phyloP scores from a whole-genome alignment of 371 early-diverging fungal genomes.

The Haplosporangium sp. region DNA sequence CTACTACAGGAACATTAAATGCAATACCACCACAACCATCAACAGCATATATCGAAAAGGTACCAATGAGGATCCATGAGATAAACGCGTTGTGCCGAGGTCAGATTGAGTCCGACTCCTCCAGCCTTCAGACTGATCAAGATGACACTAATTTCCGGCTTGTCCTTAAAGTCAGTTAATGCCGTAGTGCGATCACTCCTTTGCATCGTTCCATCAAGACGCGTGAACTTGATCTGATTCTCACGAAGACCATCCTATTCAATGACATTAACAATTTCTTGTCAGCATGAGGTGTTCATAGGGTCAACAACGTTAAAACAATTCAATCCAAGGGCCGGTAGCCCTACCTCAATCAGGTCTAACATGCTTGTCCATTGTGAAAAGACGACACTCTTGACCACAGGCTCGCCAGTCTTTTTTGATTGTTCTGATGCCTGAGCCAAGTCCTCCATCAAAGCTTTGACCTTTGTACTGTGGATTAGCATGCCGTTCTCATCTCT shows the following conservation, averaged over 20 bases:
- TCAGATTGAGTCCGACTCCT: slow-evolving; percentile 92
- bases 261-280: no score
- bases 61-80: slow-evolving; percentile 70
- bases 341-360: slow-evolving; percentile 67
- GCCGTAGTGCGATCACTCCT: slow-evolving; percentile 70
- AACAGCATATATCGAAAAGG: background rate
- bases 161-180: slow-evolving; percentile 62
- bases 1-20: background rate
- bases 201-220: slow-evolving; percentile 79
- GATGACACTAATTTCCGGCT: slow-evolving; percentile 67
- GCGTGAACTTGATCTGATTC: slow-evolving; percentile 59
- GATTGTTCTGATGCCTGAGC: slow-evolving; percentile 31
- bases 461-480: slow-evolving; percentile 70
- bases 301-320: no score
- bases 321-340: no score
- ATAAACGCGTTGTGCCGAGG: slow-evolving; percentile 78
- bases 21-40: background rate
- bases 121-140: slow-evolving; percentile 88
- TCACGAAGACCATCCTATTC: slow-evolving; percentile 45
- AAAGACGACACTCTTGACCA: slow-evolving; percentile 78
- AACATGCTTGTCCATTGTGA: slow-evolving; percentile 87
- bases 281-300: no score
- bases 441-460: slow-evolving; percentile 65
- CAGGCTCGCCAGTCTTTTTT: slow-evolving; percentile 13
- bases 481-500: slow-evolving; percentile 32